Evolutionary conservation across 2,329 filamentous ascomycete species (phyloP).

Genomic region (Aspergillus sp.): DNA sequence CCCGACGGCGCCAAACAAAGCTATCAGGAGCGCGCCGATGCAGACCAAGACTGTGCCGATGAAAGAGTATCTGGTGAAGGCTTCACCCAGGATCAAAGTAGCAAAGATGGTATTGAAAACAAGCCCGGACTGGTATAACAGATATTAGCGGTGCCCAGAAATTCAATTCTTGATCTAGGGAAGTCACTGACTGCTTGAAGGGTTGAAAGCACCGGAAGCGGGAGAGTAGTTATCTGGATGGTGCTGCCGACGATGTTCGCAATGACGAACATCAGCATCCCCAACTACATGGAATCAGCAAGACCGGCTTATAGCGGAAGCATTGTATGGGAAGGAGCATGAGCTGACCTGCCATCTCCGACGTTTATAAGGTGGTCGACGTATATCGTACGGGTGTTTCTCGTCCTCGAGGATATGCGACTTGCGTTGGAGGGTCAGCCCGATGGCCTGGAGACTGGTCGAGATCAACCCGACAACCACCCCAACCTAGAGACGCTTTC

Average conservation of each 20-base stretch:
- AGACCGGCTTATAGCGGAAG: neutral
- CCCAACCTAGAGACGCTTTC: slow-evolving; percentile 65
- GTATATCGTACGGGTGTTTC: slow-evolving; percentile 74
- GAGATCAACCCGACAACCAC: slow-evolving; percentile 91
- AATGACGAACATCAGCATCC: slow-evolving; percentile 95
- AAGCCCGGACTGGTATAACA: slow-evolving; percentile 67
- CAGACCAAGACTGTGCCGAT: slow-evolving; percentile 87
- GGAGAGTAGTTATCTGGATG: slow-evolving; percentile 95
- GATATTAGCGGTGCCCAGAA: slow-evolving; percentile 14
- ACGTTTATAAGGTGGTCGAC: slow-evolving; percentile 83
- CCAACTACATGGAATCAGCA: slow-evolving; percentile 53
- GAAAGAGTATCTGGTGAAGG: slow-evolving; percentile 92
- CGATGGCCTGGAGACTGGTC: slow-evolving; percentile 91
- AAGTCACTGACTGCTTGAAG: slow-evolving; percentile 70
- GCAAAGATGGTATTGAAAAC: slow-evolving; percentile 99
- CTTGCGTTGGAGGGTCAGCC: slow-evolving; percentile 93
- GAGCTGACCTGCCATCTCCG: slow-evolving; percentile 77
- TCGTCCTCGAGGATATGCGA: slow-evolving; percentile 98
- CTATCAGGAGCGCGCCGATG: slow-evolving; percentile 84
- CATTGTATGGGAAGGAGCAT: neutral
- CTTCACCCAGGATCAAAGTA: slow-evolving; percentile 85
- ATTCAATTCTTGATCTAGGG: neutral
- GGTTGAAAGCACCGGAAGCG: slow-evolving; percentile 89
- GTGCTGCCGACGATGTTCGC: slow-evolving; percentile 93
- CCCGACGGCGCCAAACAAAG: slow-evolving; percentile 88